Evolutionary conservation across 345 rosid genomes (phyloP).

Genomic region (Bruguiera sexangula): DNA sequence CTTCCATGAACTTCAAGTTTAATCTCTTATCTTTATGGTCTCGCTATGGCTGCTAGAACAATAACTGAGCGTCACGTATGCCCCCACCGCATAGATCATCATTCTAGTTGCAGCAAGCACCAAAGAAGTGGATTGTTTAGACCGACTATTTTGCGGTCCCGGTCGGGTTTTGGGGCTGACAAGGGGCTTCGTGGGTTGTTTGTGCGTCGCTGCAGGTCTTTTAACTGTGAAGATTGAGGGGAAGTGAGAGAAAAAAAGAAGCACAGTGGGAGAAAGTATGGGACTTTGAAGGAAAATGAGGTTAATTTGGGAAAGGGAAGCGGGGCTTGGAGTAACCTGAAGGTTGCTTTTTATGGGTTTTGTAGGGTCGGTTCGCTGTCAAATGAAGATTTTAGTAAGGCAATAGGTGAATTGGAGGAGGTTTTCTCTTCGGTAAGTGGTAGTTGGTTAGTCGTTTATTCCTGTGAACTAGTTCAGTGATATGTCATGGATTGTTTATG

Average conservation of each 20-base stretch:
- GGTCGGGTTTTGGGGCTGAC: slow-evolving; percentile 23
- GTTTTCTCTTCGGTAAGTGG: slow-evolving; percentile 55
- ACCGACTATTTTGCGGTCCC: slow-evolving; percentile 17
- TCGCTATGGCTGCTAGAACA: slow-evolving; percentile 41
- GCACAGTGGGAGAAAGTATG: slow-evolving; percentile 28
- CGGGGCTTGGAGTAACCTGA: slow-evolving; percentile 45
- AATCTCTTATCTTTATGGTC: neutral
- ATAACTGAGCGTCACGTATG: slow-evolving; percentile 49
- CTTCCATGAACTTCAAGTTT: slow-evolving; percentile 30
- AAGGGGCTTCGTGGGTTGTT: slow-evolving; percentile 27
- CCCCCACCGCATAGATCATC: slow-evolving; percentile 41
- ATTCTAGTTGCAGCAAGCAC: slow-evolving; percentile 27
- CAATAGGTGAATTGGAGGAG: slow-evolving; percentile 51
- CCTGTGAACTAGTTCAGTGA: neutral
- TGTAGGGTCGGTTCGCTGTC: slow-evolving; percentile 38
- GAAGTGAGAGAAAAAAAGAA: slow-evolving; percentile 35
- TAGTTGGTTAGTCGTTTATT: neutral
- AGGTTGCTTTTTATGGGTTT: slow-evolving; percentile 34
- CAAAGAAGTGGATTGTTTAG: slow-evolving; percentile 29
- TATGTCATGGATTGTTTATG: neutral
- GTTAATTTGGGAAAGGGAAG: slow-evolving; percentile 30
- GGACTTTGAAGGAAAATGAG: slow-evolving; percentile 34
- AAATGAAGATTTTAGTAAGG: slow-evolving; percentile 39
- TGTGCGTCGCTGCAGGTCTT: slow-evolving; percentile 43
- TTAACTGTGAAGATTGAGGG: slow-evolving; percentile 48